Base-by-base conservation (phyloP, 1,284 basidiomycete species). In the Leccinum fallax region DNA sequence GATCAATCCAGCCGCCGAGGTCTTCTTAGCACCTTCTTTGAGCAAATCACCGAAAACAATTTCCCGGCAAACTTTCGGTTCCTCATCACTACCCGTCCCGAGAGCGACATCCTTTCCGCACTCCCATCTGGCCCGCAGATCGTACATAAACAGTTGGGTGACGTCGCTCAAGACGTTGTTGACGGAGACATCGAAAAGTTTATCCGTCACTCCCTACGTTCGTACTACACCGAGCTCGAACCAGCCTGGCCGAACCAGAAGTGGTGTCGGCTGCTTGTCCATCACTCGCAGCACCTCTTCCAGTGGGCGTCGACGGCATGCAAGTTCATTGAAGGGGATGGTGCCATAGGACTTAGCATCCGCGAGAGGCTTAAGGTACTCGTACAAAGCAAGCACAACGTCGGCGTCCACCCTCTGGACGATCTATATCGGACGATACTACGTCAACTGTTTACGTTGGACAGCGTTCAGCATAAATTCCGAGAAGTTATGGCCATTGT, bases 261-360 rank as follows among this genome's bases (percentile, higher is more conserved):
- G 32, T 68, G 69, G 67, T 67, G 67, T 59, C 56, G 52, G 59
- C 38, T 61, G 0, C 67, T 68, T 21, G 67, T 67, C 32, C 26
- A 32, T 26, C 68, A 61, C 19, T 70, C 65, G 2, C 61, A 68
- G 21, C 68, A 53, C 48, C 66, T 68, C 32, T 68, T 68, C 53
- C 67, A 68, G 34, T 68, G 68, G 68, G 66, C 66, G 9, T 70
- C 58, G n/a, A 69, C 69, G 2, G 66, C 67, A 11, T 70, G 68
- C 61, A 70, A 38, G 13, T 68, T 70, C 24, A 70, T 68, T 16
- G 46, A 64, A 10, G 65, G 67, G 8, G 64, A 69, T 28, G 66
- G 58, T 10, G 55, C 60, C 9, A 40, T 57, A 30, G 69, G 69
- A 24, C 55, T 67, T 16, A 43, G 26, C 13, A 32, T 61, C 19